Evolutionary conservation across 139 green algal genomes (phyloP).

Genomic region (Chlamydomonas sp.): DNA sequence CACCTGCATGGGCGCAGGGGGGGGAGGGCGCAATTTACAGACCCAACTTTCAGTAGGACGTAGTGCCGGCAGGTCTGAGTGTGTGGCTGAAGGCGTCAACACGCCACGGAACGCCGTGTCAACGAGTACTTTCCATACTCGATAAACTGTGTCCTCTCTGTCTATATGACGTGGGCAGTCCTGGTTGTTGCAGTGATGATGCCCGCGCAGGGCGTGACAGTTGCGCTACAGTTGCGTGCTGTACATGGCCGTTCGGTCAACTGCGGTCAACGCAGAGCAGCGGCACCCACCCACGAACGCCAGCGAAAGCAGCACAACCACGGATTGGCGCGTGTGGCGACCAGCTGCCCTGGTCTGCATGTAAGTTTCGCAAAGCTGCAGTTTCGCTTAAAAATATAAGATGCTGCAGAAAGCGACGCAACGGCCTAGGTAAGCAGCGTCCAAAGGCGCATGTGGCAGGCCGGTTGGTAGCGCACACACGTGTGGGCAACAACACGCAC

Average conservation of each 20-base stretch:
- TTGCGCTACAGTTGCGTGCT: not conserved
- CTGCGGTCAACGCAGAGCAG: not conserved
- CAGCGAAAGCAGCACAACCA: conserved; percentile 36
- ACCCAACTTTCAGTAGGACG: not conserved
- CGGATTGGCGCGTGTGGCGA: not conserved
- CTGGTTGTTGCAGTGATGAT: not conserved
- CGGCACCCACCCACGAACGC: conserved; percentile 21
- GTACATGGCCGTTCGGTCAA: not conserved
- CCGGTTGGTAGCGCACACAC: too few species aligned
- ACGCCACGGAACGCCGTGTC: not conserved
- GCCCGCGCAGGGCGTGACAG: not conserved
- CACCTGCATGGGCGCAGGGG: conserved; percentile 29
- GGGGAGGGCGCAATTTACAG: not conserved
- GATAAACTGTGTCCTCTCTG: too few species aligned
- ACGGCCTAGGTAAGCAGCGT: not conserved
- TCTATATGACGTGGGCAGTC: not conserved
- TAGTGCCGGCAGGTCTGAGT: not conserved
- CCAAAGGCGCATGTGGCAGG: too few species aligned
- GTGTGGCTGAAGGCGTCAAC: not conserved
- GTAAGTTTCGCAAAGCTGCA: too few species aligned
- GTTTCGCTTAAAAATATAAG: too few species aligned
- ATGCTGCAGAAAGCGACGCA: too few species aligned
- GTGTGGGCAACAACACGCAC: too few species aligned
- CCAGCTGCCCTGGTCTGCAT: too few species aligned
- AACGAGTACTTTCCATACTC: too few species aligned